These are phyloP conservation scores for Aquilaria agallochum DNA, from an alignment of 441 rosid genomes.

Conservation along the genomic window DNA sequence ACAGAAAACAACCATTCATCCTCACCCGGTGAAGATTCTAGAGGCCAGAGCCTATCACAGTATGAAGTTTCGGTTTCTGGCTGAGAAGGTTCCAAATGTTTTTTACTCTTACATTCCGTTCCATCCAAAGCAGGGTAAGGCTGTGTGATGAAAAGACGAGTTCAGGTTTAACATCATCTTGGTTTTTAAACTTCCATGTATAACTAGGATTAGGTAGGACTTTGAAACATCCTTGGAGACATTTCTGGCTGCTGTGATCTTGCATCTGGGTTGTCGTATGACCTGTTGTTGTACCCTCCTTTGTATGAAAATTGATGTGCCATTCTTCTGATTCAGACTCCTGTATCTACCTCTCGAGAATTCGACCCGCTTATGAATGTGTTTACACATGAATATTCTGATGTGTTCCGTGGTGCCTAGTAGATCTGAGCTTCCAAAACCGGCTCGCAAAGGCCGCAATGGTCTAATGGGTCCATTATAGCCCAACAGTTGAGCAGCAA, in stretches of 20 bases:
- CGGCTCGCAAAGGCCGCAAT: no score
- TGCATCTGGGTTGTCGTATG: slow-evolving; percentile 21
- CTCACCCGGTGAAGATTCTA: slow-evolving; percentile 42
- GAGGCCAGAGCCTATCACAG: slow-evolving; percentile 42
- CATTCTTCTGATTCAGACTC: slow-evolving; percentile 17
- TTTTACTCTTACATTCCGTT: slow-evolving; percentile 14
- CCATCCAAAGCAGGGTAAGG: slow-evolving; percentile 10
- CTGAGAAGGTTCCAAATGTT: slow-evolving; percentile 23
- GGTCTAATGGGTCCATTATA: no score
- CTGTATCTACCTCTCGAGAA: no score
- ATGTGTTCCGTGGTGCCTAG: no score
- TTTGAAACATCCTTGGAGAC: slow-evolving; percentile 12
- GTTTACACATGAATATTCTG: no score
- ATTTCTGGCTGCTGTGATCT: slow-evolving; percentile 10
- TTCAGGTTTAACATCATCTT: neutral
- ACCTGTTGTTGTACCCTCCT: slow-evolving; percentile 18
- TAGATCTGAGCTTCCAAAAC: no score
- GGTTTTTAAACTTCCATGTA: slow-evolving; percentile 24
- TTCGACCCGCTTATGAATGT: no score
- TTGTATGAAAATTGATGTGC: slow-evolving; percentile 14
- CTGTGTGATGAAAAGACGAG: slow-evolving; percentile 16
- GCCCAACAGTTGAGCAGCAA: no score
- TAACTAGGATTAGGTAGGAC: slow-evolving; percentile 34
- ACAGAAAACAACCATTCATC: slow-evolving; percentile 27
- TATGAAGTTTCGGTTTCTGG: slow-evolving; percentile 31